A percentile compares a stretch with the other conserved stretches of the same genome.
phyloP scores from a whole-genome alignment of 2,329 filamentous ascomycete genomes.

The Ascomycota sp. region DNA sequence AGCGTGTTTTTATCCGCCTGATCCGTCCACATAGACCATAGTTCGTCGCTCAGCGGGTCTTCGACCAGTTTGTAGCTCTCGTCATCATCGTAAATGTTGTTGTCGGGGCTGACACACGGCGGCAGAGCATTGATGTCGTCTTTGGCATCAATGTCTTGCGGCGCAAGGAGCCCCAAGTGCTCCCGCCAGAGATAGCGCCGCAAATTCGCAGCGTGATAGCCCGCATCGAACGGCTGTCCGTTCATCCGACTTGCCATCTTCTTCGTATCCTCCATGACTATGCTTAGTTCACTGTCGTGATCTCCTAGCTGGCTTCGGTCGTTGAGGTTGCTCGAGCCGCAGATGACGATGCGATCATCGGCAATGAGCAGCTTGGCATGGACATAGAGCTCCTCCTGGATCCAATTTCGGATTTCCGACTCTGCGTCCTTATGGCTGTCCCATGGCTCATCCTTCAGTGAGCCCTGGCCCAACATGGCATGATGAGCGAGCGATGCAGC shows the following conservation, averaged over 20 bases:
- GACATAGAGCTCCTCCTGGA: constrained; percentile 90
- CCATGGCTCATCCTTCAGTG: constrained; percentile 48
- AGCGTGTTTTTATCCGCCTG: constrained; percentile 49
- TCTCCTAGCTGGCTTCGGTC: constrained; percentile 71
- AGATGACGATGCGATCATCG: constrained; percentile 67
- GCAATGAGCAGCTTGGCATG: constrained; percentile 80
- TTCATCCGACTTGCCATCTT: constrained; percentile 53
- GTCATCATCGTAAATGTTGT: constrained; percentile 37
- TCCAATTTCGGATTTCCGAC: constrained; percentile 65
- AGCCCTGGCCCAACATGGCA: constrained; percentile 47
- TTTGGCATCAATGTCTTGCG: constrained; percentile 45
- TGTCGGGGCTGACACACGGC: constrained; percentile 40
- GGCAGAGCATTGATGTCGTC: constrained; percentile 54
- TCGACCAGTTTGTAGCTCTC: constrained; percentile 42
- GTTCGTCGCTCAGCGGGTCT: constrained; percentile 44
- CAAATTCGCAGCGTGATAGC: constrained; percentile 62
- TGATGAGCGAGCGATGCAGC: constrained; percentile 42
- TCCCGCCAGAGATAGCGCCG: constrained; percentile 73
- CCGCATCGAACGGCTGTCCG: constrained; percentile 52
- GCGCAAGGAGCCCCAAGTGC: constrained; percentile 59
- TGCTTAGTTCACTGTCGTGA: constrained; percentile 76
- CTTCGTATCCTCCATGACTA: constrained; percentile 70
- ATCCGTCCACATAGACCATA: constrained; percentile 47
- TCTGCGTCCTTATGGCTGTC: constrained; percentile 41
- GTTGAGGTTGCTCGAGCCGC: constrained; percentile 76